Conservation (phyloP, 176 grass and related monocot genomes). For the Stipa capillata region DNA sequence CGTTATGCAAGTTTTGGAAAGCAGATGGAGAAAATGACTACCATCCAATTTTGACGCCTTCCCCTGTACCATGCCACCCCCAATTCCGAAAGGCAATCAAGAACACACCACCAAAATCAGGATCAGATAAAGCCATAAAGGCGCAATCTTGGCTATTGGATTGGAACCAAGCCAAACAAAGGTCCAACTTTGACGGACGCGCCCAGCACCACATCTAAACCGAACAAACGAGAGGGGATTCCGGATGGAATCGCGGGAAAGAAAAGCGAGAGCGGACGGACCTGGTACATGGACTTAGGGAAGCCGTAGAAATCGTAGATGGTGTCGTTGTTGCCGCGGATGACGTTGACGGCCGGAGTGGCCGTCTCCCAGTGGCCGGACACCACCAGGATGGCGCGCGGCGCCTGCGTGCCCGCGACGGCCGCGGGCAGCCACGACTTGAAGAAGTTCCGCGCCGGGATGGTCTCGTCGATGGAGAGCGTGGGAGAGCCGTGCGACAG, state of each 20-base stretch:
- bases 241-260: neutral
- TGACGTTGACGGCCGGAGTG: conserved; percentile 34
- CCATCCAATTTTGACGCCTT: neutral
- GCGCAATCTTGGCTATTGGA: neutral
- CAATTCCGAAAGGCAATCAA: neutral
- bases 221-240: neutral
- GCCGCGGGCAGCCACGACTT: conserved; percentile 49
- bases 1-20: neutral
- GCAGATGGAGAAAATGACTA: neutral
- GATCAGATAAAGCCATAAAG: too few relatives aligned
- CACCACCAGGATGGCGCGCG: conserved; percentile 61
- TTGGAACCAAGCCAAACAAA: neutral
- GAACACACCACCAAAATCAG: neutral
- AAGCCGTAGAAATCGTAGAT: conserved; percentile 66
- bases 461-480: conserved; percentile 50
- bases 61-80: neutral
- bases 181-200: neutral
- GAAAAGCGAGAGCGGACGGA: neutral
- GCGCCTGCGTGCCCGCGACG: conserved; percentile 4
- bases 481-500: conserved; percentile 75
- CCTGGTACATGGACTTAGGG: conserved; percentile 65
- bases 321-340: conserved; percentile 41
- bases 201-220: neutral
- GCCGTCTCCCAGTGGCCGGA: conserved; percentile 77
- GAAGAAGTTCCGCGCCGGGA: conserved; percentile 61